A percentile compares a stretch with the other conserved stretches of the same genome.
Conservation (phyloP, 805 yeast species). For the Candida maltosa region DNA sequence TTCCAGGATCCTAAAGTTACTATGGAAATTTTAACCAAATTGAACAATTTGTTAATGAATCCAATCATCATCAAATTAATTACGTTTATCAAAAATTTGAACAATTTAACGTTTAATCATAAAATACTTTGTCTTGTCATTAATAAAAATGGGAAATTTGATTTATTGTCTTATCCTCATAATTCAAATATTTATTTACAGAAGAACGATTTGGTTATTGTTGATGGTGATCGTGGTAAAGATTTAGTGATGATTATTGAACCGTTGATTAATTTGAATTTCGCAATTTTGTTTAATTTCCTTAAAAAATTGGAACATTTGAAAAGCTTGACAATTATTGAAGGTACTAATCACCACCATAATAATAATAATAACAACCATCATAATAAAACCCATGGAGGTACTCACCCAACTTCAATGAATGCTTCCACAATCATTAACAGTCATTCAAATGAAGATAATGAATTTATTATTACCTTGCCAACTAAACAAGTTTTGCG, state of each 20-base stretch:
- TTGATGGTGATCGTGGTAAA: constrained; percentile 83
- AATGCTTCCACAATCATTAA: constrained; percentile 36
- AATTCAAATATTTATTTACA: constrained; percentile 58
- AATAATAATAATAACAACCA: constrained; percentile 12
- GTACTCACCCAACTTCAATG: constrained; percentile 37
- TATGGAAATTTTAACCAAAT: constrained; percentile 20
- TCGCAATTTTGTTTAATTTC: constrained; percentile 71
- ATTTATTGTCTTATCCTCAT: constrained; percentile 63
- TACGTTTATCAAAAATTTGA: constrained; percentile 36
- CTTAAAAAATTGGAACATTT: constrained; percentile 70
- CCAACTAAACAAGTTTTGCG: constrained; percentile 77
- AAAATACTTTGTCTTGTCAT: constrained; percentile 47
- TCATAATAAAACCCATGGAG: constrained; percentile 18
- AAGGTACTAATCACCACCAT: too few relatives aligned
- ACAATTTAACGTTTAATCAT: constrained; percentile 39
- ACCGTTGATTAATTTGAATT: constrained; percentile 57
- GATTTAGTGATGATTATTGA: constrained; percentile 73
- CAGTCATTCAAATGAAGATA: constrained; percentile 48
- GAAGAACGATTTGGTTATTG: constrained; percentile 65
- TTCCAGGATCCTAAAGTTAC: constrained; percentile 39
- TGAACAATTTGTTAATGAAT: constrained; percentile 23
- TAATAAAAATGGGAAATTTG: constrained; percentile 65
- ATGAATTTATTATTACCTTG: constrained; percentile 57
- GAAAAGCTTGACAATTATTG: constrained; percentile 43
- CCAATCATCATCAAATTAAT: constrained; percentile 29